phyloP scores from a whole-genome alignment of 352 stramenopile genomes.

The Blastocystis sp. region DNA sequence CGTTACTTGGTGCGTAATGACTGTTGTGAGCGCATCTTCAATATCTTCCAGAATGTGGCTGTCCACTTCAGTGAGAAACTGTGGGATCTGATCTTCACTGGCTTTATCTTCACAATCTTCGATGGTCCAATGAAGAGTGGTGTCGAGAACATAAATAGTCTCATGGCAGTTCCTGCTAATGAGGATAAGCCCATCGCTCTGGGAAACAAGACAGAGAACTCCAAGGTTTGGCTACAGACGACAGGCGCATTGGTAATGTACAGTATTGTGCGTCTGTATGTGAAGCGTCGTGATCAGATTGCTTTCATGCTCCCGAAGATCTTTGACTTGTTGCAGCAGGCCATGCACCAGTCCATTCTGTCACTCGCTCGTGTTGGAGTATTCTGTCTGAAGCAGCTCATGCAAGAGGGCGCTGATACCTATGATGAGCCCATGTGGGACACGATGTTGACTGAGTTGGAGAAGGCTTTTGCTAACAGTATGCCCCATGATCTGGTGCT shows the following conservation, averaged over 20 bases:
- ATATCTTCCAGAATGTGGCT: conserved; percentile 76
- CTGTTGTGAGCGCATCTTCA: conserved; percentile 72
- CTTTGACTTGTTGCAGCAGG: conserved; percentile 66
- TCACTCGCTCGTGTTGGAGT: conserved; percentile 69
- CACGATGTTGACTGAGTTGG: conserved; percentile 37
- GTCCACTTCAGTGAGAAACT: conserved; percentile 77
- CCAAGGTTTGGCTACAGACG: conserved; percentile 48
- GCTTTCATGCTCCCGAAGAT: conserved; percentile 56
- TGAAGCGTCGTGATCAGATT: conserved; percentile 59
- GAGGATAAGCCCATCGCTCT: conserved; percentile 50
- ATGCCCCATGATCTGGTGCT: conserved; percentile 54
- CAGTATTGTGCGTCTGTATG: conserved; percentile 67
- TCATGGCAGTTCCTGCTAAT: not conserved
- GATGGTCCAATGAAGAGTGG: conserved; percentile 71
- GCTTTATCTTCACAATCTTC: conserved; percentile 80
- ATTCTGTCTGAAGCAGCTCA: conserved; percentile 68
- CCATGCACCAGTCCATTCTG: conserved; percentile 69
- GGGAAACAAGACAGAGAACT: conserved; percentile 37
- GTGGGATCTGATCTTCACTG: conserved; percentile 81
- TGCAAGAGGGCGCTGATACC: conserved; percentile 19
- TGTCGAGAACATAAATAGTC: conserved; percentile 17
- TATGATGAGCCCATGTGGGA: conserved; percentile 62
- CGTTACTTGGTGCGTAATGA: conserved; percentile 78
- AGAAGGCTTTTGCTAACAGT: conserved; percentile 52
- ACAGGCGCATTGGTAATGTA: conserved; percentile 63